These are phyloP conservation scores for Lactifluus echinatus DNA, from an alignment of 768 basidiomycete genomes.

Conservation along the genomic window DNA sequence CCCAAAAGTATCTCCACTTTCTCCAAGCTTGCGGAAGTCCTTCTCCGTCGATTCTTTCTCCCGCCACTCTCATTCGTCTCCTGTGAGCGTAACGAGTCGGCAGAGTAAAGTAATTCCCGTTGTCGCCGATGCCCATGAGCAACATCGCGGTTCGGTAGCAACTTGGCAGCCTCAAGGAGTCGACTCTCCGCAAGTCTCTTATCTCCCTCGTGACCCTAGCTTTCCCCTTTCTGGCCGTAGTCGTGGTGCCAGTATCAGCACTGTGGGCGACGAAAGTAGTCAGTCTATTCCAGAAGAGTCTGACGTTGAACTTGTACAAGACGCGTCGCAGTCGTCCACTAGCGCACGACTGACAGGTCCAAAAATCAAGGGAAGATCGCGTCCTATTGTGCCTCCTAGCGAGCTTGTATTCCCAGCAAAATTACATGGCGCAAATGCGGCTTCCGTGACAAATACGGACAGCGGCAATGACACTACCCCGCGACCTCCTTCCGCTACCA, in stretches of 20 bases:
- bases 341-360: background rate
- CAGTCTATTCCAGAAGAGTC: conserved; percentile 36
- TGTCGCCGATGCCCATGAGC: conserved; percentile 1
- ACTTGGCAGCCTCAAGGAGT: conserved; percentile 13
- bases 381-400: conserved; percentile 25
- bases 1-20: conserved; percentile 24
- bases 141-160: background rate
- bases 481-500: background rate
- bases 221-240: conserved; percentile 33
- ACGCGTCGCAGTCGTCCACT: background rate
- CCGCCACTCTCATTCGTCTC: conserved; percentile 30
- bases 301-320: conserved; percentile 46
- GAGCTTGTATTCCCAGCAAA: conserved; percentile 28
- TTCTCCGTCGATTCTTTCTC: conserved; percentile 73
- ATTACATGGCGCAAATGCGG: conserved; percentile 8
- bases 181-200: conserved; percentile 25
- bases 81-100: conserved; percentile 21
- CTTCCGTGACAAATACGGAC: background rate
- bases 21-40: conserved; percentile 56
- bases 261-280: conserved; percentile 35
- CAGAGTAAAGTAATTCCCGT: conserved; percentile 1
- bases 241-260: conserved; percentile 49
- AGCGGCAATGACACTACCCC: background rate
- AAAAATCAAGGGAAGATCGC: conserved; percentile 27
- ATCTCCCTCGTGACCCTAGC: conserved; percentile 33